Conservation (phyloP, 176 grass and related monocot species). For the Stipa capillata region DNA sequence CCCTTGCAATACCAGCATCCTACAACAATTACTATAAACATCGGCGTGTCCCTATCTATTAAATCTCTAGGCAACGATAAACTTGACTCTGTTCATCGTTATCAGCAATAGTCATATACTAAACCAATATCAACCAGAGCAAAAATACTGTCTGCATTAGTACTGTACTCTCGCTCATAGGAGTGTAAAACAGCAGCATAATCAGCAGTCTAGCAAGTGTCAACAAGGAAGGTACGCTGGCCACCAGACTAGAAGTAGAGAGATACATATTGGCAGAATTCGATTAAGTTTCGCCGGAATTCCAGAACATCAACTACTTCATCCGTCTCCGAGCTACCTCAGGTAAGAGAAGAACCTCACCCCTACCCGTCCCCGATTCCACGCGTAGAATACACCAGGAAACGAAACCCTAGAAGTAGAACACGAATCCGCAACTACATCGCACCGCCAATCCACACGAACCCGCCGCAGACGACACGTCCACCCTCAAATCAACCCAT, state of each 20-base stretch:
- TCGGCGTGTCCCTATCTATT: neutral
- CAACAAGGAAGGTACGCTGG: no score
- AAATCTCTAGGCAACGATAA: neutral
- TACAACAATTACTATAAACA: neutral
- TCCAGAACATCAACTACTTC: neutral
- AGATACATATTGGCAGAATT: neutral
- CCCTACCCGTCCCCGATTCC: constrained; percentile 15
- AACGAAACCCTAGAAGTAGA: constrained; percentile 11
- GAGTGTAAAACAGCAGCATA: neutral
- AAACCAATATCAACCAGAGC: neutral
- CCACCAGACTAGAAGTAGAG: neutral
- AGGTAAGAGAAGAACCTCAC: neutral
- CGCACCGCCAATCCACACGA: neutral
- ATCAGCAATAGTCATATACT: neutral
- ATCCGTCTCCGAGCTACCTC: neutral
- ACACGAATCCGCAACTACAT: neutral
- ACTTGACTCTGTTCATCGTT: neutral
- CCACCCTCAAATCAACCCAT: neutral
- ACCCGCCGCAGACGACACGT: neutral
- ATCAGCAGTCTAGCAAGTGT: neutral
- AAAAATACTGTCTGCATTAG: neutral
- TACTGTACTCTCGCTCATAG: neutral
- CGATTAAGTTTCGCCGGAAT: neutral
- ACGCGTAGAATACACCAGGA: neutral
- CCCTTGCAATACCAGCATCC: neutral